phyloP scores from a whole-genome alignment of 495 filamentous ascomycete genomes.

The Chaetomium fimeti region DNA sequence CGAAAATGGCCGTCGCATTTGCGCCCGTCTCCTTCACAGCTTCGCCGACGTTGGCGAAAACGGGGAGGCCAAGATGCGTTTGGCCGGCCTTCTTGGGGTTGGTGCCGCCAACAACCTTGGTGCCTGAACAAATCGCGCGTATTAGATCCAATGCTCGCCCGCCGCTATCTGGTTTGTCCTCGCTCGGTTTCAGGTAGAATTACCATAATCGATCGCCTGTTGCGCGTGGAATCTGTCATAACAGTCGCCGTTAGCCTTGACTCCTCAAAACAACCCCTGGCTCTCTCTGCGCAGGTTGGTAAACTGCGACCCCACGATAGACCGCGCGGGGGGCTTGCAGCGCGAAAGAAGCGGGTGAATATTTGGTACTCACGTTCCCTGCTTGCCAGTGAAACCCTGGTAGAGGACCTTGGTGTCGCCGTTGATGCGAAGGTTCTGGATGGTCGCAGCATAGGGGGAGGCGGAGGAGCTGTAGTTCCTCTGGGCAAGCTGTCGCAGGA shows the following conservation, averaged over 20 bases:
- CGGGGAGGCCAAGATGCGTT: slow-evolving; percentile 84
- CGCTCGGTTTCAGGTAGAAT: slow-evolving; percentile 8
- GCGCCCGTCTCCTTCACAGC: slow-evolving; percentile 90
- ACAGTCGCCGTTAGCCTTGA: slow-evolving; percentile 44
- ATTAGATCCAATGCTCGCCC: slow-evolving; percentile 22
- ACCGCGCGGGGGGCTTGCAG: slow-evolving; percentile 14
- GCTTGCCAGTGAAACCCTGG: slow-evolving; percentile 97
- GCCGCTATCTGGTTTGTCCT: neutral
- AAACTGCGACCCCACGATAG: slow-evolving; percentile 24
- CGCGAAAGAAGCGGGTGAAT: neutral
- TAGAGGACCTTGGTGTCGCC: slow-evolving; percentile 88
- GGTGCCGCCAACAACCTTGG: slow-evolving; percentile 95
- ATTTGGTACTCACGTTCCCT: slow-evolving; percentile 83
- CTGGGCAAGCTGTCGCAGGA: slow-evolving; percentile 51
- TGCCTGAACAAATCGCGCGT: slow-evolving; percentile 56
- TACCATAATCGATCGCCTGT: slow-evolving; percentile 98
- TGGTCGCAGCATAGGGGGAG: slow-evolving; percentile 74
- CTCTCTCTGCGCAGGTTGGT: neutral
- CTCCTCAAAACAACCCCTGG: neutral
- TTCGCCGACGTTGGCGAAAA: slow-evolving; percentile 86
- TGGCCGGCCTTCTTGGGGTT: slow-evolving; percentile 98
- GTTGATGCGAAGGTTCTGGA: slow-evolving; percentile 90
- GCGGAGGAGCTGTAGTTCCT: slow-evolving; percentile 67
- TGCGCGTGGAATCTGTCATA: slow-evolving; percentile 83
- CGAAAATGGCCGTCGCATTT: slow-evolving; percentile 91